Percentiles rank a stretch among this genome's conserved stretches.
Conservation (phyloP, 2,329 filamentous ascomycete species). For the Pestalotiopsis sp. region DNA sequence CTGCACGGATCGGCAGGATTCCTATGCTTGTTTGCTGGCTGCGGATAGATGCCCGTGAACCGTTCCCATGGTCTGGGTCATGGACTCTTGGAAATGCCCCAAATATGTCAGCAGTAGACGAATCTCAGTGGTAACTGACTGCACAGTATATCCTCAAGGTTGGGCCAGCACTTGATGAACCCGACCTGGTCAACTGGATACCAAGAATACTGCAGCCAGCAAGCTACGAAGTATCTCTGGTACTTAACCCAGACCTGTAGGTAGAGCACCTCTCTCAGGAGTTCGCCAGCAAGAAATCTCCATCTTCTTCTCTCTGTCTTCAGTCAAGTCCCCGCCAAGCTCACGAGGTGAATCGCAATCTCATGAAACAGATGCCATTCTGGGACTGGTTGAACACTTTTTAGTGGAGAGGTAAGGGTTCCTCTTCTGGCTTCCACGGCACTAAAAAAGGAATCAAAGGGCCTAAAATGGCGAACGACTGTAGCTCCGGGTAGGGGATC, state of each 20-base stretch:
- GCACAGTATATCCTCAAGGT: no score
- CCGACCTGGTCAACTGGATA: no score
- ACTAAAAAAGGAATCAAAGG: background rate
- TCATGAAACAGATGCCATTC: background rate
- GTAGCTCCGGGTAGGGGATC: background rate
- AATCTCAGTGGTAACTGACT: no score
- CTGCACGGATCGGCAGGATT: background rate
- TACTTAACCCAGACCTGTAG: no score
- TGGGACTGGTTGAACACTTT: background rate
- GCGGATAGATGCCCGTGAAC: background rate
- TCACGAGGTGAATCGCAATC: background rate
- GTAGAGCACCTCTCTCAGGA: background rate
- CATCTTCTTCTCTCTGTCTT: background rate
- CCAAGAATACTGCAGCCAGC: no score
- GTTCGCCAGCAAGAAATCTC: background rate
- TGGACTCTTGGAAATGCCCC: background rate
- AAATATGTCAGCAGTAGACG: background rate
- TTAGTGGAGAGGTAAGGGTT: background rate
- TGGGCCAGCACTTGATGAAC: no score
- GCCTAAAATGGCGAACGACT: background rate
- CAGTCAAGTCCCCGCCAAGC: background rate
- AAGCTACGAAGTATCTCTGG: no score
- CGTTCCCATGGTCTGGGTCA: background rate
- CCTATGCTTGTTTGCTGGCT: background rate
- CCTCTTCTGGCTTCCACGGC: background rate